These are phyloP conservation scores for Miscanthus lutarioriparius DNA, from an alignment of 176 grass and related monocot genomes.

Conservation along the genomic window DNA sequence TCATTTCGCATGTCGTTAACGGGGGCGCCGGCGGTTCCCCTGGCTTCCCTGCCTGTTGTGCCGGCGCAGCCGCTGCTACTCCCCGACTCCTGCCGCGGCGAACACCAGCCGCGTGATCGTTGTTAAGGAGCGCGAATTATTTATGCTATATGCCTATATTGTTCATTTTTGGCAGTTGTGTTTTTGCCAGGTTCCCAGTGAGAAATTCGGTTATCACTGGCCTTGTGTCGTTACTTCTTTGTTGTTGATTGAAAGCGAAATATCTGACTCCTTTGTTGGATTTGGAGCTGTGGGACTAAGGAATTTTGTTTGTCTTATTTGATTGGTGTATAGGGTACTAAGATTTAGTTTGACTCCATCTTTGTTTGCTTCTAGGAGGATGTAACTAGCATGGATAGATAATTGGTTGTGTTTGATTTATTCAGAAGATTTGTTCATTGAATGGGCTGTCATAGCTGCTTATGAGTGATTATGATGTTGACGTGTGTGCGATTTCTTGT, in stretches of 20 bases:
- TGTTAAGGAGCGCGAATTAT: conserved; percentile 9
- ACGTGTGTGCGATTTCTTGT: background rate
- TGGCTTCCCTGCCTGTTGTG: background rate
- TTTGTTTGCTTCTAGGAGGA: conserved; percentile 22
- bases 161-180: background rate
- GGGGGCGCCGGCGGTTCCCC: background rate
- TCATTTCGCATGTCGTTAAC: conserved; percentile 26
- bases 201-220: background rate
- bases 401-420: conserved; percentile 26
- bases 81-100: background rate
- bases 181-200: background rate
- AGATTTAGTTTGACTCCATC: background rate
- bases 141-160: background rate
- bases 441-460: conserved; percentile 28
- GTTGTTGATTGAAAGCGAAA: background rate
- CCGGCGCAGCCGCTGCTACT: background rate
- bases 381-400: conserved; percentile 22
- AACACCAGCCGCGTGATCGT: background rate
- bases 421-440: conserved; percentile 28
- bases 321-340: background rate
- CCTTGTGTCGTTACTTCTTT: conserved; percentile 10
- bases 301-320: background rate
- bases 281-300: background rate
- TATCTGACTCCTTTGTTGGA: background rate
- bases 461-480: background rate